These are phyloP conservation scores for Lactarius pseudohatsudake DNA, from an alignment of 768 basidiomycete species.

Conservation along the genomic window DNA sequence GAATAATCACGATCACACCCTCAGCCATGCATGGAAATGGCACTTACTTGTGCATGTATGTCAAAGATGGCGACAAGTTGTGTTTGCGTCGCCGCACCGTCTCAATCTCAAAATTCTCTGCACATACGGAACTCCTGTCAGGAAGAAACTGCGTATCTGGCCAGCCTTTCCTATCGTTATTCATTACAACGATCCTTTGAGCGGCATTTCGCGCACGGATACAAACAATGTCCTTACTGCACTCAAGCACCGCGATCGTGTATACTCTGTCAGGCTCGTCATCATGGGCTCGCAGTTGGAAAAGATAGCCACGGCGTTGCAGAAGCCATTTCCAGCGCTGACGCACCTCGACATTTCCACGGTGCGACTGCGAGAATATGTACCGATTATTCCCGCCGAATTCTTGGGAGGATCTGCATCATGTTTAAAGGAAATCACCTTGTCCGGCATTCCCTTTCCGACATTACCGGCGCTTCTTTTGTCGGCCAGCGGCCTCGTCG, in stretches of 20 bases:
- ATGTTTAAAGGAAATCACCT: conserved; percentile 63
- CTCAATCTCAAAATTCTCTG: neutral
- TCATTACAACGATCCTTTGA: too few relatives aligned
- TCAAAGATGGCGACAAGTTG: neutral
- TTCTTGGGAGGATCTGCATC: conserved; percentile 57
- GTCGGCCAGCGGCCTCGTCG: neutral
- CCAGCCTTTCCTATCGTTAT: neutral
- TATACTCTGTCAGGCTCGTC: neutral
- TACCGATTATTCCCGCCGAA: neutral
- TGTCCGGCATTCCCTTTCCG: conserved; percentile 59
- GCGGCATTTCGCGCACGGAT: neutral
- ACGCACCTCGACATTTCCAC: neutral
- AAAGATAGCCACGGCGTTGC: neutral
- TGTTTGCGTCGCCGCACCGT: neutral
- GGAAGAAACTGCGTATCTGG: neutral
- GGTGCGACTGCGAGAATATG: neutral
- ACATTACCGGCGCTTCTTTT: neutral
- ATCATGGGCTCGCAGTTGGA: neutral
- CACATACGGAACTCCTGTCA: neutral
- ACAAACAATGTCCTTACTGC: neutral
- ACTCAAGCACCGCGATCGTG: neutral
- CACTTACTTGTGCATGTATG: neutral
- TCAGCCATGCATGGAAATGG: neutral
- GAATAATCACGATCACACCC: neutral
- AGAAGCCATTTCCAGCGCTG: neutral